phyloP scores from a whole-genome alignment of 2,329 filamentous ascomycete genomes.

The Cladosporium sp. region DNA sequence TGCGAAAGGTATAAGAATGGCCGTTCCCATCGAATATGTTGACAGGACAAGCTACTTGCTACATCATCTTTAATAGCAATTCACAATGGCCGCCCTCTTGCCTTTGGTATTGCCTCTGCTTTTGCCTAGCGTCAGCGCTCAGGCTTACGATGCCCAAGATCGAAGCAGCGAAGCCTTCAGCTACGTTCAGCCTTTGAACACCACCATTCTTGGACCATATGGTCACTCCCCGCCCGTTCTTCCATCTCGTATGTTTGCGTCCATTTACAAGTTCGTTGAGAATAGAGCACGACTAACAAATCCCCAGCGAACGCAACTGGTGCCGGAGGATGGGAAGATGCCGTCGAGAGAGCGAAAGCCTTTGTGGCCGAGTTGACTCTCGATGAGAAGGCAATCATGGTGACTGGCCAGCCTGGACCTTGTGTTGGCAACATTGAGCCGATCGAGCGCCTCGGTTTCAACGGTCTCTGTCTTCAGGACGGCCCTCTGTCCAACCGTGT shows the following conservation, averaged over 20 bases:
- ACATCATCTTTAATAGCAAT: slow-evolving; percentile 1
- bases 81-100: slow-evolving; percentile 14
- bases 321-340: slow-evolving; percentile 13
- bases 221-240: slow-evolving; percentile 8
- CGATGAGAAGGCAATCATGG: slow-evolving; percentile 37
- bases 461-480: slow-evolving; percentile 69
- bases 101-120: slow-evolving; percentile 11
- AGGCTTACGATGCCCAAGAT: slow-evolving; percentile 4
- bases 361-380: slow-evolving; percentile 36
- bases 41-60: slow-evolving; percentile 6
- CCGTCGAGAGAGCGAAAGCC: slow-evolving; percentile 27
- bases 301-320: slow-evolving; percentile 15
- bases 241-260: slow-evolving; percentile 1
- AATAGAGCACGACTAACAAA: background rate
- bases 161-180: slow-evolving; percentile 5
- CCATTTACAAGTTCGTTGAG: background rate
- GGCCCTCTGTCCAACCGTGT: slow-evolving; percentile 49
- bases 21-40: background rate
- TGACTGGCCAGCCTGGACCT: slow-evolving; percentile 26
- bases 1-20: slow-evolving; percentile 3
- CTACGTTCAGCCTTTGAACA: slow-evolving; percentile 12
- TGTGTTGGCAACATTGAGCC: slow-evolving; percentile 35
- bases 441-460: slow-evolving; percentile 28
- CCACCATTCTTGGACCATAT: slow-evolving; percentile 8
- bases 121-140: slow-evolving; percentile 6